phyloP scores from a whole-genome alignment of 1,284 basidiomycete species.

The Anthracocystis walkeri region DNA sequence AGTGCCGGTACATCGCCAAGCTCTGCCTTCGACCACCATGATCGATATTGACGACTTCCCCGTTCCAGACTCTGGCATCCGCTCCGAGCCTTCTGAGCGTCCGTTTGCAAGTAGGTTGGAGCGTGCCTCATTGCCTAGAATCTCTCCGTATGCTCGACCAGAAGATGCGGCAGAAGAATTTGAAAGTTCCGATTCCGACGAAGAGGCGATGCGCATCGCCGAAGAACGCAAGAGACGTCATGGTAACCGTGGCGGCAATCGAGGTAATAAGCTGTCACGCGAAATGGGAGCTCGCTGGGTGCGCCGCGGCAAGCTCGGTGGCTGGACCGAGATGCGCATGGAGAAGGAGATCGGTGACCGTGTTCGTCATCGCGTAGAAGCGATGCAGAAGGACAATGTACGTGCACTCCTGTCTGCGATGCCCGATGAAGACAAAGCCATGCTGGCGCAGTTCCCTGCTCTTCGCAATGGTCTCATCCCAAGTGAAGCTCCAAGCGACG shows the following conservation, averaged over 20 bases:
- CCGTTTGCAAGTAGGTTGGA: conserved; percentile 40
- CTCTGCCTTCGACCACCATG: conserved; percentile 34
- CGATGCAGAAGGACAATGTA: conserved; percentile 59
- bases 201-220: conserved; percentile 45
- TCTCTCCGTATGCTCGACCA: conserved; percentile 18
- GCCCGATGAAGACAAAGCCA: conserved; percentile 48
- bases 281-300: conserved; percentile 61
- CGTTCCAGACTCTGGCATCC: conserved; percentile 45
- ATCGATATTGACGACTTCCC: conserved; percentile 50
- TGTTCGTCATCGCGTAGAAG: conserved; percentile 49
- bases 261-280: conserved; percentile 65
- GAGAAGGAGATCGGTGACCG: conserved; percentile 62
- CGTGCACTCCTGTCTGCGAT: conserved; percentile 53
- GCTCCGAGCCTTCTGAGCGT: conserved; percentile 40
- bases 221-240: conserved; percentile 45
- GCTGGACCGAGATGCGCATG: conserved; percentile 63
- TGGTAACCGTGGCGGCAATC: conserved; percentile 57
- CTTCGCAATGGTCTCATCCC: conserved; percentile 37
- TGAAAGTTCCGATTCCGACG: conserved; percentile 48
- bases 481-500: conserved; percentile 22
- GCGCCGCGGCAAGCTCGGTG: conserved; percentile 63
- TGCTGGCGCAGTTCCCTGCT: conserved; percentile 41
- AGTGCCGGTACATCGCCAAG: conserved; percentile 14
- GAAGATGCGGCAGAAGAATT: conserved; percentile 21
- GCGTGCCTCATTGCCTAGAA: conserved; percentile 31